phyloP scores from a whole-genome alignment of 208 protist species.

The Leishmania martiniquensis region DNA sequence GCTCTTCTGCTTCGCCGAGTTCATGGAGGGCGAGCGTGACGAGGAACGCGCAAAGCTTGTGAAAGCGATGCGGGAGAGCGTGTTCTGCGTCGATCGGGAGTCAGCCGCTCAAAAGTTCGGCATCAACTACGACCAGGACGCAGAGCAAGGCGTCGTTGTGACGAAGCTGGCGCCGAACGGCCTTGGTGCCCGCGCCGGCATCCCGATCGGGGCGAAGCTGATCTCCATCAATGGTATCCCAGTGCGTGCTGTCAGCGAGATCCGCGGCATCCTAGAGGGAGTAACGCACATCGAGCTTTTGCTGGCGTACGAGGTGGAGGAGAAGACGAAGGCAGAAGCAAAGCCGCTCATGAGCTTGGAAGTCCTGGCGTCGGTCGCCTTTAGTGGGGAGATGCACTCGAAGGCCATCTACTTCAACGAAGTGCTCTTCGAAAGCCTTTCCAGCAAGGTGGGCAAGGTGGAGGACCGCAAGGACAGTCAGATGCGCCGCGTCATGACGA shows the following conservation, averaged over 20 bases:
- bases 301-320: slow-evolving; percentile 63
- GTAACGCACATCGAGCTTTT: slow-evolving; percentile 68
- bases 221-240: slow-evolving; percentile 72
- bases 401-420: slow-evolving; percentile 93
- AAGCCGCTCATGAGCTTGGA: slow-evolving; percentile 78
- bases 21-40: slow-evolving; percentile 82
- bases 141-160: slow-evolving; percentile 66
- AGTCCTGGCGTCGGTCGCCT: slow-evolving; percentile 72
- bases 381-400: slow-evolving; percentile 80
- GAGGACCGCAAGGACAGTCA: slow-evolving; percentile 47
- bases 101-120: slow-evolving; percentile 75
- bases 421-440: slow-evolving; percentile 73
- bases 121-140: slow-evolving; percentile 91
- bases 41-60: slow-evolving; percentile 54
- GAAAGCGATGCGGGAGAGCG: slow-evolving; percentile 44
- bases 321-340: slow-evolving; percentile 38
- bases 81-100: slow-evolving; percentile 64
- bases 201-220: slow-evolving; percentile 74
- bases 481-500: slow-evolving; percentile 46
- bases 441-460: slow-evolving; percentile 39
- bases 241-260: slow-evolving; percentile 73
- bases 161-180: slow-evolving; percentile 83
- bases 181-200: slow-evolving; percentile 65
- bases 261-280: slow-evolving; percentile 78
- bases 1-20: slow-evolving; percentile 85